Evolutionary conservation across 2,329 filamentous ascomycete genomes (phyloP), one percentile per base, ranked within the genome.

Genomic region (Lasiodiplodia sp.): DNA sequence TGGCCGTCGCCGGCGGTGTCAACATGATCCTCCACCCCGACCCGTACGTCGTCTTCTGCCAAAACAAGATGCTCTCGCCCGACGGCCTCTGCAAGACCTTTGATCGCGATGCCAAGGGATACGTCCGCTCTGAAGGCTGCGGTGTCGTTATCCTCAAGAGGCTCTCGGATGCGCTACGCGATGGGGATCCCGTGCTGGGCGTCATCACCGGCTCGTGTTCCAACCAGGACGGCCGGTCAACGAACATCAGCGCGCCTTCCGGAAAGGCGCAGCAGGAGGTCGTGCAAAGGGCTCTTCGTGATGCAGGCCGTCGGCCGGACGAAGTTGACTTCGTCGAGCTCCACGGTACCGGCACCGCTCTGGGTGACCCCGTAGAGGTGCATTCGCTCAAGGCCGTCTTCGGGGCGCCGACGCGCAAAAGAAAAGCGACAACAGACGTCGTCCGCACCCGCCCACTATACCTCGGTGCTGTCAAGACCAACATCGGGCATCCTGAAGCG

Each of bases 81-180:
- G 74, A 72, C 18, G n/a, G 47, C 11, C 18, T 23, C 18, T 77
- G 72, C 47, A 65, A 70, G 53, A 78, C 75, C 44, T 81, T 78
- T 70, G 88, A 89, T 72, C 75, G 80, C 16, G 81, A 82, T 4
- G 89, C 87, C 21, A 86, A 87, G 69, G 90, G 90, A 1, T 92
- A 91, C 73, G 88, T 85, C 0, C 83, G 88, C 38, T 89, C 88
- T 1, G 90, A 92, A 72, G 90, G 88, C 0, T 81, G 87, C 34
- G 87, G 83, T 0, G 82, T 87, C 16, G 72, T 90, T 2, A 74
- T 89, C 12, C 74, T 90, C 14, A 90, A 90, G 77, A 83, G 82
- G 2, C 78, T 91, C 0, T 78, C 81, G 5, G 85, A 88, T 74
- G 89, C 89, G 0, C 72, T 90, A 6, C 78, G 79, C 16, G 86